phyloP scores from a whole-genome alignment of 106 monocot genomes.

The Phalaenopsis aphrodite region DNA sequence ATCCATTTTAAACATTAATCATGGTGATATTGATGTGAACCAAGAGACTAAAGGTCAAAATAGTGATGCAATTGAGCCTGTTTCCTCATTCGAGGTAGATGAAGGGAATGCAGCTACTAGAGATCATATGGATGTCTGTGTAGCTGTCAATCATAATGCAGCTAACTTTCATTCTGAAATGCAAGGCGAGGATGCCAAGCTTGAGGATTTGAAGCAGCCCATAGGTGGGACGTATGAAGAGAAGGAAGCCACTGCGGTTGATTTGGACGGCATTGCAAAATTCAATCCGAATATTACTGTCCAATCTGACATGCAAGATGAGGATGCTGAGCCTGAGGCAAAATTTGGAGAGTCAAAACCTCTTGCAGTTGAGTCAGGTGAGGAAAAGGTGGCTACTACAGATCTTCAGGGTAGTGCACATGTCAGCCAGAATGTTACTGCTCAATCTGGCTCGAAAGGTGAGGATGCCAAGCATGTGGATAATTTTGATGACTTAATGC shows the following conservation, averaged over 20 bases:
- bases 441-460: neutral
- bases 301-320: neutral
- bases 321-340: slow-evolving; percentile 8
- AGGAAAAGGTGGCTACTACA: slow-evolving; percentile 7
- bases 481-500: slow-evolving; percentile 18
- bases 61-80: neutral
- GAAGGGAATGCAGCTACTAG: slow-evolving; percentile 5
- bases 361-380: slow-evolving; percentile 8
- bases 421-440: slow-evolving; percentile 5
- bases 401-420: slow-evolving; percentile 5
- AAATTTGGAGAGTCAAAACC: slow-evolving; percentile 17
- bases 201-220: slow-evolving; percentile 14
- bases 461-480: slow-evolving; percentile 11
- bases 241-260: neutral
- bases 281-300: neutral
- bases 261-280: neutral
- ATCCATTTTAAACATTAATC: neutral
- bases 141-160: slow-evolving; percentile 5
- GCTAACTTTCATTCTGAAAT: neutral
- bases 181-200: neutral
- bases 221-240: neutral
- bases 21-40: slow-evolving; percentile 1
- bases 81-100: slow-evolving; percentile 8
- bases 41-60: slow-evolving; percentile 9
- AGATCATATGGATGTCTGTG: slow-evolving; percentile 3